Evolutionary conservation across 257 asterid species (phyloP), one percentile per base, ranked within the genome.

Genomic region (Nicotiana benthamiana): DNA sequence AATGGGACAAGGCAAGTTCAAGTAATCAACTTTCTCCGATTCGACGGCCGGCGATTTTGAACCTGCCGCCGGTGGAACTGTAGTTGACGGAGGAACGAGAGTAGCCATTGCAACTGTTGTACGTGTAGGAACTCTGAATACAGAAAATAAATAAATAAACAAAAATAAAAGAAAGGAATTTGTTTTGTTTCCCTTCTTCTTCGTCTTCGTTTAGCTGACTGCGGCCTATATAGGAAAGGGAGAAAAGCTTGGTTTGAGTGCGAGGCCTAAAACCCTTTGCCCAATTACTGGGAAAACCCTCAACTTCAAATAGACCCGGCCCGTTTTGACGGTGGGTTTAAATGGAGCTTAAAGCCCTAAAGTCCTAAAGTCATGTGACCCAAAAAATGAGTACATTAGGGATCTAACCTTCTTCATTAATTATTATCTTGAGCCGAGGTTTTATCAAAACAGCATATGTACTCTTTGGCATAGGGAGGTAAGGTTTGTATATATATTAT

Each of bases 1-100:
- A 77, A 95, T 90, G 61, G 99, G 99, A 83, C 97, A 93, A 81
- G 99, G 99, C 51, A 93, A 92, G 84, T 93, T 84, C 48, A 89
- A 18, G 87, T 89, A 95, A 85, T 95, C 97, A 60, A 88, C 90
- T 88, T 84, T 89, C 86, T 91, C 83, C 80, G 87, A 87, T 83
- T 79, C 60, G 12, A 52, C 57, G 0, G 86, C 86, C 53, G 86
- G 9, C 61, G 93, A 88, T 61, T 28, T 83, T 17, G 89, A 78
- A 79, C 80, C 88, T 65, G 88, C 80, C 80, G 92, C 78, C 79
- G 93, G 84, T 4, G 91, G 83, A 32, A 82, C 28, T 24, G 86
- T 60, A 30, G 83, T 79, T 80, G 90, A 20, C 12, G 91, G 87
- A 53, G 94, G 92, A 80, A 83, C 87, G 48, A 80, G 81, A 77